Conservation (phyloP, 2,329 filamentous ascomycete species). For the Nigrospora osmanthi region DNA sequence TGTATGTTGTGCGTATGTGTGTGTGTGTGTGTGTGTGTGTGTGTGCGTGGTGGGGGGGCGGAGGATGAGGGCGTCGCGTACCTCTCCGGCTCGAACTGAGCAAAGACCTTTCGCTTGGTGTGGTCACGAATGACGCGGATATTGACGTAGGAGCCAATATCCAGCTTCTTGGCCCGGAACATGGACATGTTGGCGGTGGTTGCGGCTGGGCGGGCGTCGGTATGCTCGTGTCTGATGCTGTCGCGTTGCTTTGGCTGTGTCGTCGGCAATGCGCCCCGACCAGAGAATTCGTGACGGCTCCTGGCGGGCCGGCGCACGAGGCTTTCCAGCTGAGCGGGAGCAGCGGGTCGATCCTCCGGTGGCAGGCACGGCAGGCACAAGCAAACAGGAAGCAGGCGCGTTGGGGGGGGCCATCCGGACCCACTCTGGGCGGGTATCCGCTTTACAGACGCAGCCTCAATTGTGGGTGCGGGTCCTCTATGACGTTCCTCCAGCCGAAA, state of each 20-base stretch:
- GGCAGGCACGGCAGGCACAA: too few species aligned
- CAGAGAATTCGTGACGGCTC: not conserved
- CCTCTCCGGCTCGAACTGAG: conserved; percentile 82
- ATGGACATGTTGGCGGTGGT: conserved; percentile 56
- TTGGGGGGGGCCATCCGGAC: too few species aligned
- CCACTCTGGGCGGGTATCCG: too few species aligned
- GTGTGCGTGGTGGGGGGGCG: too few species aligned
- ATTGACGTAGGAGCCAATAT: conserved; percentile 83
- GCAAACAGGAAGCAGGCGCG: too few species aligned
- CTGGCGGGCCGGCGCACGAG: not conserved
- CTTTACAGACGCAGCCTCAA: too few species aligned
- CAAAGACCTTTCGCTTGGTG: conserved; percentile 91
- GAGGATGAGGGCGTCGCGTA: conserved; percentile 29
- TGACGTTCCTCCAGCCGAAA: not conserved
- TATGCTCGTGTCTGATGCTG: not conserved
- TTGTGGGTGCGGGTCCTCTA: not conserved
- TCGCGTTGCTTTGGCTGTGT: not conserved
- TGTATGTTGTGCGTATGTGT: not conserved
- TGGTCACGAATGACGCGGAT: conserved; percentile 85
- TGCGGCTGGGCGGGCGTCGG: not conserved
- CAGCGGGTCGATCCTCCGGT: too few species aligned
- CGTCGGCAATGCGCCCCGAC: not conserved
- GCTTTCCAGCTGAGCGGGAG: too few species aligned
- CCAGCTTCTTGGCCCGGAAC: conserved; percentile 85
- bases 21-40: conserved; percentile 1